Evolutionary conservation across 331 rosid genomes (phyloP), one percentile per base, ranked within the genome.

Genomic region (Rosa hybrid): DNA sequence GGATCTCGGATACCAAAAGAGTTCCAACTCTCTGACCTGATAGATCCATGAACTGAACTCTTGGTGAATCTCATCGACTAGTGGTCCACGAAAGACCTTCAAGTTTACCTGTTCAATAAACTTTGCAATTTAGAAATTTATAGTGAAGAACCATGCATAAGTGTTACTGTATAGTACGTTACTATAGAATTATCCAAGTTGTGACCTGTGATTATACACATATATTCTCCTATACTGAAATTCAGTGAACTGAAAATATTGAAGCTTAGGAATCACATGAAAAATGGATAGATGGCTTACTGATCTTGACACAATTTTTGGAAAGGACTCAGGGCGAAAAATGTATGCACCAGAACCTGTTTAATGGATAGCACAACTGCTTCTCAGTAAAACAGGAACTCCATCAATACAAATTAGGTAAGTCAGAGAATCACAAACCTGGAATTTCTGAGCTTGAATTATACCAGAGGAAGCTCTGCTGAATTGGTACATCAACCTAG

Each of bases 401-500:
- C 59, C 51, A 65, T 48, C 5, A 17, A 70, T 49, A 38, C 3
- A 64, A 67, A 25, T 25, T 45, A 56, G 8, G 13, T 71, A 34
- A 34, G 42, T 39, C 57, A 83, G 48, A 63, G 45, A 34, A 30
- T 80, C 69, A 4, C 48, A 45, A 17, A 90, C 94, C 94, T 87
- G 92, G 74, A 42, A 4, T 0, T 80, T 83, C 76, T 3, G 12
- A 6, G 63, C 85, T 90, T 68, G 97, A 88, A 81, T 76, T 86
- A 87, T 94, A 94, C 92, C 92, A 92, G 68, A 92, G 91, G 82
- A 87, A 89, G 87, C 88, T 90, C 82, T 94, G 97, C 48, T 92
- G 97, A 80, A 92, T 77, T 44, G 97, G 97, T 57, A 94, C 83
- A 84, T 91, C 87, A 41, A 94, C 97, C 98, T 94, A 86, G 62